These are phyloP conservation scores for Rhododendron kiyosumense DNA, from an alignment of 148 eudicot genomes.

Conservation along the genomic window DNA sequence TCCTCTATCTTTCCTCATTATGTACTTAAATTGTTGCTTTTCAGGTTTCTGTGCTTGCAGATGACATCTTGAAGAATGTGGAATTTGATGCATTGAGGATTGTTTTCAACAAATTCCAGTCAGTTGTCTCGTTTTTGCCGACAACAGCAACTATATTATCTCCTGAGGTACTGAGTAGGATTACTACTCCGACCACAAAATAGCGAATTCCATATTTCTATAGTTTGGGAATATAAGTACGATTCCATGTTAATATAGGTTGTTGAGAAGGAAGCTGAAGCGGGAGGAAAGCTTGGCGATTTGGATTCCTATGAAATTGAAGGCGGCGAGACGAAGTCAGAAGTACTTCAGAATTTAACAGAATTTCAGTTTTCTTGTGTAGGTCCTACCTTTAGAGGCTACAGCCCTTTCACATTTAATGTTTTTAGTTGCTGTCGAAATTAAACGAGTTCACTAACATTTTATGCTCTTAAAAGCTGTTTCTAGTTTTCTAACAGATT, in stretches of 20 bases:
- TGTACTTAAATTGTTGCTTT: constrained; percentile 1
- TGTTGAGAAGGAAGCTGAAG: constrained; percentile 21
- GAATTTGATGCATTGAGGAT: constrained; percentile 91
- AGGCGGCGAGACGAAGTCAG: constrained; percentile 41
- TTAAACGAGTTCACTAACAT: neutral
- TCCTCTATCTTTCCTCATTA: neutral
- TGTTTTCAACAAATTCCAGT: constrained; percentile 80
- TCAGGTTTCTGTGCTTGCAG: constrained; percentile 89
- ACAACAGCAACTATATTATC: constrained; percentile 76
- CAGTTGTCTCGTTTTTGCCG: constrained; percentile 85
- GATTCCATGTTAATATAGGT: constrained; percentile 32
- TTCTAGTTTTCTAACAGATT: neutral
- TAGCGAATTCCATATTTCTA: neutral
- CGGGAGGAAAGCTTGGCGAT: constrained; percentile 83
- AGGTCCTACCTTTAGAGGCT: constrained; percentile 21
- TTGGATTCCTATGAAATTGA: constrained; percentile 85
- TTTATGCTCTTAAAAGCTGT: neutral
- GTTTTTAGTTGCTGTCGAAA: neutral
- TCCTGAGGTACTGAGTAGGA: constrained; percentile 56
- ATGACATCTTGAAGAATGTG: constrained; percentile 81
- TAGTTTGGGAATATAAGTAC: constrained; percentile 5
- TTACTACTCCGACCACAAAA: neutral
- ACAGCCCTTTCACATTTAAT: neutral
- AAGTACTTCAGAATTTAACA: constrained; percentile 73
- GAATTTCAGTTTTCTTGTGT: constrained; percentile 96